phyloP scores from a whole-genome alignment of 2,329 filamentous ascomycete species.

The Exophiala spinifera region DNA sequence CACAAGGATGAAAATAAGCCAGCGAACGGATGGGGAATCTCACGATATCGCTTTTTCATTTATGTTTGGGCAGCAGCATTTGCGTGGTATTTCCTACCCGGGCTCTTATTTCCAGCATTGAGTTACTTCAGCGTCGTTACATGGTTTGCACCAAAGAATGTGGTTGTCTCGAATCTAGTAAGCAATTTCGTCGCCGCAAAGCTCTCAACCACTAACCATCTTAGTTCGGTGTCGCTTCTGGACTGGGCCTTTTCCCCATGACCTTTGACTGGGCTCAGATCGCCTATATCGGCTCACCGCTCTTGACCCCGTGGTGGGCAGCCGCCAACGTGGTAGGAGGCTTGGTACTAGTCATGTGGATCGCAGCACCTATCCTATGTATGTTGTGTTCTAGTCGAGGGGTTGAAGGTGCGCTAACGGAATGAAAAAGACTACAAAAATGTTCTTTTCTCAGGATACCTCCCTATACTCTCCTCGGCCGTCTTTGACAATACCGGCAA shows the following conservation, averaged over 20 bases:
- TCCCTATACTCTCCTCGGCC: constrained; percentile 79
- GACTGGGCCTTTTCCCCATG: constrained; percentile 76
- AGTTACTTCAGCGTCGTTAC: constrained; percentile 88
- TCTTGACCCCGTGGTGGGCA: constrained; percentile 82
- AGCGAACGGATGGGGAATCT: constrained; percentile 78
- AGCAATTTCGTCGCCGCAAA: neutral
- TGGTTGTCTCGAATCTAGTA: constrained; percentile 73
- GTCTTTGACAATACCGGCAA: constrained; percentile 83
- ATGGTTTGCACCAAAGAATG: constrained; percentile 82
- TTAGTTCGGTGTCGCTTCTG: constrained; percentile 74
- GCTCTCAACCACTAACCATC: neutral
- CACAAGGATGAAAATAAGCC: constrained; percentile 80
- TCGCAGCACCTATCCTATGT: constrained; percentile 70
- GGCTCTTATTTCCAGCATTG: constrained; percentile 75
- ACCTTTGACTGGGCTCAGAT: constrained; percentile 93
- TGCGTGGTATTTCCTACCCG: constrained; percentile 80
- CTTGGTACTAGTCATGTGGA: constrained; percentile 79
- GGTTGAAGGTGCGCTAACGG: neutral
- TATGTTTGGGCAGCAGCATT: constrained; percentile 69
- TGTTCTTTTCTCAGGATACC: constrained; percentile 74
- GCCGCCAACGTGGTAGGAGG: constrained; percentile 81
- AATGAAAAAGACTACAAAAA: constrained; percentile 62
- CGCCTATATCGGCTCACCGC: constrained; percentile 78
- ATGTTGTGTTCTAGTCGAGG: neutral
- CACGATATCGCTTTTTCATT: constrained; percentile 80